Evolutionary conservation across 495 filamentous ascomycete genomes (phyloP), one percentile per base, ranked within the genome.

Genomic region (Cryomyces antarcticus): DNA sequence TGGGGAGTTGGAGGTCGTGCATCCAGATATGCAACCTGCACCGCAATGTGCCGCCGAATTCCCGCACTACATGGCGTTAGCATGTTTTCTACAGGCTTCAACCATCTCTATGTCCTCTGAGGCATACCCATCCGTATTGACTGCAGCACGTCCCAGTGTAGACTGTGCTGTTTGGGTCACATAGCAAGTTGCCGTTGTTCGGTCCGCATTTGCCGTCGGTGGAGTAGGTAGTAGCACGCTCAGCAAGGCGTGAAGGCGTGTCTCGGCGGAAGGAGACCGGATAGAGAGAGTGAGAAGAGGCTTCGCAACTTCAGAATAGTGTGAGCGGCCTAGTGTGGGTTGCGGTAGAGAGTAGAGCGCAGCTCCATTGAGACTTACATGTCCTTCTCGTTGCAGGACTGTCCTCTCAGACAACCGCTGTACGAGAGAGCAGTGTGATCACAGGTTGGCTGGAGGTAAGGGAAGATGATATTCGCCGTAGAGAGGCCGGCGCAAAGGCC

Each of bases 401-500:
- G 63, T 29, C 62, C 61, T 27, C 53, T 51, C 17, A 65, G 52
- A 42, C 62, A 65, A 30, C 53, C 56, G 35, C 49, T 50, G 39
- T 53, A 55, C 30, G 47, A 24, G 0, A 48, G 41, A 13, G 44
- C 46, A 7, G 33, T 51, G 12, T 37, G 30, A 45, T 57, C 45
- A 44, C 62, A 65, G 30, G 31, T 52, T 24, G 63, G 47, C n/a
- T 54, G 50, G 6, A 61, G 52, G 45, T 59, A 52, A 24, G 50
- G 55, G 47, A 65, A 59, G 24, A 59, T 58, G 34, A 65, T 63
- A 31, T 63, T 65, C 12, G 52, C 57, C 12, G 48, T 40, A n/a
- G 42, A 27, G 11, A 51, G 35, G 42, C 42, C 49, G 11, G 43
- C 46, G 24, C 11, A 37, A 34, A 58, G 17, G 17, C 17, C 17